Evolutionary conservation across 163 green algal species (phyloP).

Genomic region (Volvox carteri): DNA sequence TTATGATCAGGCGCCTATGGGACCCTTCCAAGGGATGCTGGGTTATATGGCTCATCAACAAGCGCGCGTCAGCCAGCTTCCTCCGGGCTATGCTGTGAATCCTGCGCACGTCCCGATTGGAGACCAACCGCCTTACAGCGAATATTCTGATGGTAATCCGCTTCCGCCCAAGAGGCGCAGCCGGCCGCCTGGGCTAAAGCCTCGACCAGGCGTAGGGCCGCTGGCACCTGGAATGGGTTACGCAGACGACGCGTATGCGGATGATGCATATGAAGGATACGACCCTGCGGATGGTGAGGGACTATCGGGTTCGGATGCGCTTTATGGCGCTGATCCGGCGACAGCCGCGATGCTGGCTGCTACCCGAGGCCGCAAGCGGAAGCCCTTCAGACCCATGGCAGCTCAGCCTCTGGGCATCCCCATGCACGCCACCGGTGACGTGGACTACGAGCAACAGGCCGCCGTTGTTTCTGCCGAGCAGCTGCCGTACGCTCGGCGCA

Average conservation of each 20-base stretch:
- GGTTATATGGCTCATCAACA: not conserved
- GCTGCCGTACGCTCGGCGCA: not conserved
- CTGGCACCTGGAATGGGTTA: not conserved
- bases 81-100: not conserved
- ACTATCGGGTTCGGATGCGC: not conserved
- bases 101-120: not conserved
- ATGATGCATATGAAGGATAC: not conserved
- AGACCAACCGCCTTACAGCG: not conserved
- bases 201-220: not conserved
- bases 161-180: conserved; percentile 26
- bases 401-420: conserved; percentile 12
- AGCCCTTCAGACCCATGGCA: not conserved
- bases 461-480: not conserved
- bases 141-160: conserved; percentile 3
- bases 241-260: not conserved
- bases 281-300: not conserved
- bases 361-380: conserved; percentile 26
- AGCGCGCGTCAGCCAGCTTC: not conserved
- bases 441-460: not conserved
- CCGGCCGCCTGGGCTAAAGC: conserved; percentile 15
- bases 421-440: not conserved
- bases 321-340: not conserved
- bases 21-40: conserved; percentile 1
- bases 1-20: not conserved
- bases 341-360: not conserved